Conservation (phyloP, 345 rosid species). For the Populus davidiana region DNA sequence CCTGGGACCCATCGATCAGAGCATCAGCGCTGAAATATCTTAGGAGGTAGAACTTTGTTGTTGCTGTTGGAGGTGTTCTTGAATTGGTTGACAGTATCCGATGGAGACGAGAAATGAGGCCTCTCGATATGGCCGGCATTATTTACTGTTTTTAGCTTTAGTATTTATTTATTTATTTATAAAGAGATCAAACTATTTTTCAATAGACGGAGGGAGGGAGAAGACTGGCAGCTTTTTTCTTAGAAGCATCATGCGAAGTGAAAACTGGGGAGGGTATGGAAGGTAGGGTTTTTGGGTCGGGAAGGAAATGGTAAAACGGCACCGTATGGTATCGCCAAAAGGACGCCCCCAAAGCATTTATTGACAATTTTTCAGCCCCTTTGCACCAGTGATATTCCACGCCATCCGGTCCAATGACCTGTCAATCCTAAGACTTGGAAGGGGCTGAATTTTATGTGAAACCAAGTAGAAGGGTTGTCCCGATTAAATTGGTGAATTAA, state of each 20-base stretch:
- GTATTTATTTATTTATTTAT: background rate
- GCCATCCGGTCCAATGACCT: too few relatives aligned
- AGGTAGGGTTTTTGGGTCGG: background rate
- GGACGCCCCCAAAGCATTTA: too few relatives aligned
- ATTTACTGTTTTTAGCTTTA: background rate
- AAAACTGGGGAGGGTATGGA: background rate
- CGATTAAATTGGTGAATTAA: too few relatives aligned
- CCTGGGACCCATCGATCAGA: conserved; percentile 34
- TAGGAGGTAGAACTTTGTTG: conserved; percentile 20
- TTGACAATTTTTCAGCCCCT: too few relatives aligned
- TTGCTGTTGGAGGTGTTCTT: conserved; percentile 9
- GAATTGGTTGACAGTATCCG: conserved; percentile 28
- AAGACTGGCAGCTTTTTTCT: background rate
- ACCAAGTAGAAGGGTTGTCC: too few relatives aligned
- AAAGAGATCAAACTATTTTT: background rate
- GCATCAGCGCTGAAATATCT: conserved; percentile 42
- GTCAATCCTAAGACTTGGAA: too few relatives aligned
- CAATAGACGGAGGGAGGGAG: background rate
- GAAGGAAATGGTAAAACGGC: background rate
- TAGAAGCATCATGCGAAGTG: background rate
- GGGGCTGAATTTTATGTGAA: too few relatives aligned
- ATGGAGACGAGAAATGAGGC: conserved; percentile 60
- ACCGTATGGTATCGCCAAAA: background rate
- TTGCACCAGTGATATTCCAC: background rate
- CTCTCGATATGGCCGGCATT: conserved; percentile 69